Base-by-base conservation (phyloP, 208 protist genomes). In the Acanthamoeba healyi region DNA sequence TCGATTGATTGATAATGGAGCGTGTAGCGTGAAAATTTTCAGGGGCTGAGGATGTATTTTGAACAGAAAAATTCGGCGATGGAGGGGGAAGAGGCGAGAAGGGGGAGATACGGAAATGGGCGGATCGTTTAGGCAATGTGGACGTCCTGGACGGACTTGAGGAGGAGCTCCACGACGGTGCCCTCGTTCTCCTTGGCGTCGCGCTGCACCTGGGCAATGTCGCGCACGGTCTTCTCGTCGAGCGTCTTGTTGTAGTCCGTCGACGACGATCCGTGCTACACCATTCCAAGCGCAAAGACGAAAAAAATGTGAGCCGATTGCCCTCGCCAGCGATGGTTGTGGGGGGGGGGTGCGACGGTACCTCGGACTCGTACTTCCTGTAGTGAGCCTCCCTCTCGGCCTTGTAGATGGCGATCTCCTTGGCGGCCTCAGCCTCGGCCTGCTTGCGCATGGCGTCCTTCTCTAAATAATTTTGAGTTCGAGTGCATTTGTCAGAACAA, bases 231-330 rank as follows among this genome's bases (percentile, higher is more conserved):
- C 70, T 81, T 46, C 36, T 81, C 70, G 1, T 81, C 70, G 70
- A 81, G 70, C 70, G 70, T 81, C 70, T 81, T 81, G 70, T 81
- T 81, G 70, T 81, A 81, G 24, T 81, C 70, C 70, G 70, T 81
- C 70, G 70, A 81, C 38, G 70, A 81, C 22, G 40, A 24, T 19
- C 70, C 70, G 40, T 81, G 70, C 70, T 81, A 29, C 3, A 46
- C n/a, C n/a, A n/a, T 38, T 36, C 6, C 17, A 77, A 5, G 42
- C 32, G 29, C 24, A 40, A 42, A 77, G 42, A 42, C 24, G 0
- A 81, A 81, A 46, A 34, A 81, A 49, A 79, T 74, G 34, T 42
- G 5, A 36, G 10, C 5, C 5, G 38, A 42, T 22, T n/a, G n/a
- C n/a, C n/a, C n/a, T n/a, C n/a, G 65, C 36, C 17, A 3, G 15